phyloP scores from a whole-genome alignment of 345 rosid genomes.

The Citrus trifoliata region DNA sequence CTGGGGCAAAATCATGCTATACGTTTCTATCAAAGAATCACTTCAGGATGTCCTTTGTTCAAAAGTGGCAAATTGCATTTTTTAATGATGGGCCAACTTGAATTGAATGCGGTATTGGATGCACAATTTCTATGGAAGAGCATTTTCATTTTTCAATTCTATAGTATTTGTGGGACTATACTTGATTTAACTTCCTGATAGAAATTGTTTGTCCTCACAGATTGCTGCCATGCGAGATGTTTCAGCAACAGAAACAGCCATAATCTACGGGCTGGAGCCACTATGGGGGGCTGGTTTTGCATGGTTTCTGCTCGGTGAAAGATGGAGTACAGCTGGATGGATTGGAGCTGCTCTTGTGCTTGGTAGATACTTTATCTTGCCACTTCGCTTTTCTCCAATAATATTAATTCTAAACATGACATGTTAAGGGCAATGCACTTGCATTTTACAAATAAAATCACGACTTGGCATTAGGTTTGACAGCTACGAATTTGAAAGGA shows the following conservation, averaged over 20 bases:
- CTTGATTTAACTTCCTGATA: not conserved
- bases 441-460: not conserved
- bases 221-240: conserved; percentile 30
- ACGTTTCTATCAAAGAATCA: too few relatives aligned
- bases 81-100: not conserved
- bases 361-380: conserved; percentile 16
- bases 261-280: conserved; percentile 31
- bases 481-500: not conserved
- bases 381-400: not conserved
- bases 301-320: conserved; percentile 33
- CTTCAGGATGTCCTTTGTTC: not conserved
- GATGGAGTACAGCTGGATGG: conserved; percentile 31
- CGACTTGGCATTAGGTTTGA: too few relatives aligned
- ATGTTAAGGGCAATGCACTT: not conserved
- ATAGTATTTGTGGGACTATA: not conserved
- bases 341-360: conserved; percentile 29
- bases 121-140: not conserved
- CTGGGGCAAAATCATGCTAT: too few relatives aligned
- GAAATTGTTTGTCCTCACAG: not conserved
- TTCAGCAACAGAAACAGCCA: conserved; percentile 28
- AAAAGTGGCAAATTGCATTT: not conserved
- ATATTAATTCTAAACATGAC: not conserved
- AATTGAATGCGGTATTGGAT: not conserved
- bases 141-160: not conserved
- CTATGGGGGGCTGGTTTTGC: conserved; percentile 34